A percentile compares a stretch with the other conserved stretches of the same genome.
Evolutionary conservation across 2,329 filamentous ascomycete genomes (phyloP).

Genomic region (Grosmannia clavigera): DNA sequence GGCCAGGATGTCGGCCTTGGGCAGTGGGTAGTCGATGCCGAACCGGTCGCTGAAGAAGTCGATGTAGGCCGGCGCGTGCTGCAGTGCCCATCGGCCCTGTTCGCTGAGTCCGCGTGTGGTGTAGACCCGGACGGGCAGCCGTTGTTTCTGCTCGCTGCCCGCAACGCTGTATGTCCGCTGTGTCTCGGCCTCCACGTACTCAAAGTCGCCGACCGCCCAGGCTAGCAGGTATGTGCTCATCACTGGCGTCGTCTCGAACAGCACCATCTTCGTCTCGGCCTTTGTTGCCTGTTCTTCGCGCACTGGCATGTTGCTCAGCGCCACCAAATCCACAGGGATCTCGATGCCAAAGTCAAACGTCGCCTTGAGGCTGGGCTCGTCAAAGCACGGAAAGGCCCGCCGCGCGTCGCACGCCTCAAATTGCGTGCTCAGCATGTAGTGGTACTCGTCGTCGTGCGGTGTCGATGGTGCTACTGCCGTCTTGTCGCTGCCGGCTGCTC

Average conservation of each 20-base stretch:
- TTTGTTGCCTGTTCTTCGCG: conserved; percentile 43
- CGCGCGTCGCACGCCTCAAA: conserved; percentile 96
- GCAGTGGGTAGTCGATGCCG: conserved; percentile 81
- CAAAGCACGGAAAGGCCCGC: conserved; percentile 92
- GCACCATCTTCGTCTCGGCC: conserved; percentile 45
- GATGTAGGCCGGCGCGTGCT: conserved; percentile 85
- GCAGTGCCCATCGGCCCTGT: conserved; percentile 77
- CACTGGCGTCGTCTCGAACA: conserved; percentile 71
- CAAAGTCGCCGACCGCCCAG: conserved; percentile 94
- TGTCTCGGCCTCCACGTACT: conserved; percentile 88
- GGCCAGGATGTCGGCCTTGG: conserved; percentile 81
- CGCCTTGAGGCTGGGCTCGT: conserved; percentile 94
- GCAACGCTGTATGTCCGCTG: conserved; percentile 59
- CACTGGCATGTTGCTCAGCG: conserved; percentile 91
- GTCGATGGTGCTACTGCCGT: conserved; percentile 59
- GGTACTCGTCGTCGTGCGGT: conserved; percentile 55
- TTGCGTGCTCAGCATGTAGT: conserved; percentile 84
- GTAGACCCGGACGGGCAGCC: conserved; percentile 87
- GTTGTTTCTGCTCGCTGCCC: conserved; percentile 32
- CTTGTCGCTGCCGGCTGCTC: conserved; percentile 43
- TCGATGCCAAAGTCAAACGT: conserved; percentile 92
- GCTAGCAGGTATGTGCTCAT: conserved; percentile 90
- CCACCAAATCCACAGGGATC: conserved; percentile 75
- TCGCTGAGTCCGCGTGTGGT: conserved; percentile 90
- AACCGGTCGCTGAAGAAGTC: conserved; percentile 97